These are phyloP conservation scores for Fusarium camptoceras DNA, from an alignment of 2,329 filamentous ascomycete genomes.

Conservation along the genomic window DNA sequence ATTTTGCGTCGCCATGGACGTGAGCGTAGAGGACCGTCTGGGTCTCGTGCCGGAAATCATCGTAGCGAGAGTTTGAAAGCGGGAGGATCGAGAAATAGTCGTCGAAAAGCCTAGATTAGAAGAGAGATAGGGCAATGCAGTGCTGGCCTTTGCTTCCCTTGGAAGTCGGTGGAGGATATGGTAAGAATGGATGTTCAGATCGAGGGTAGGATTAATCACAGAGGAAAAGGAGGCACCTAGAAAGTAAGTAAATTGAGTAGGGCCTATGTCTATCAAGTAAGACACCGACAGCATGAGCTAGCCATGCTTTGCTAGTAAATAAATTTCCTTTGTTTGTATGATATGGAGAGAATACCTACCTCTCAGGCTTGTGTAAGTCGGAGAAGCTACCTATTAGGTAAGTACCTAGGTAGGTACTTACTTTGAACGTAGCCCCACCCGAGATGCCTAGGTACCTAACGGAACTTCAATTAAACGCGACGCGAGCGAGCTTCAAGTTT, in stretches of 20 bases:
- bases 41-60: not conserved
- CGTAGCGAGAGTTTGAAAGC: not conserved
- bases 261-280: not conserved
- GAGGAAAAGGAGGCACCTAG: not conserved
- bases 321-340: not conserved
- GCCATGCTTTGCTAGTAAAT: not conserved
- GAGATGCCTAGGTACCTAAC: no score
- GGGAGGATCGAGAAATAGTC: not conserved
- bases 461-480: constrained; percentile 24
- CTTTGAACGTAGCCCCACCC: not conserved
- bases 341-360: not conserved
- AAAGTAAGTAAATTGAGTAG: not conserved
- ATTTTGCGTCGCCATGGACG: not conserved
- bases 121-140: not conserved
- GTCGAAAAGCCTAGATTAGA: not conserved
- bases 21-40: not conserved
- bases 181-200: not conserved
- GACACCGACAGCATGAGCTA: not conserved
- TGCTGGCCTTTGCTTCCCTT: not conserved
- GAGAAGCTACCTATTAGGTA: not conserved
- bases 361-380: not conserved
- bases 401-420: no score
- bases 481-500: constrained; percentile 25
- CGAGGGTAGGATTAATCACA: not conserved
- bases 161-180: not conserved